A percentile compares a stretch with the other conserved stretches of the same genome.
Evolutionary conservation across 805 yeast species (phyloP).

Genomic region (Candida nonsorbophila): DNA sequence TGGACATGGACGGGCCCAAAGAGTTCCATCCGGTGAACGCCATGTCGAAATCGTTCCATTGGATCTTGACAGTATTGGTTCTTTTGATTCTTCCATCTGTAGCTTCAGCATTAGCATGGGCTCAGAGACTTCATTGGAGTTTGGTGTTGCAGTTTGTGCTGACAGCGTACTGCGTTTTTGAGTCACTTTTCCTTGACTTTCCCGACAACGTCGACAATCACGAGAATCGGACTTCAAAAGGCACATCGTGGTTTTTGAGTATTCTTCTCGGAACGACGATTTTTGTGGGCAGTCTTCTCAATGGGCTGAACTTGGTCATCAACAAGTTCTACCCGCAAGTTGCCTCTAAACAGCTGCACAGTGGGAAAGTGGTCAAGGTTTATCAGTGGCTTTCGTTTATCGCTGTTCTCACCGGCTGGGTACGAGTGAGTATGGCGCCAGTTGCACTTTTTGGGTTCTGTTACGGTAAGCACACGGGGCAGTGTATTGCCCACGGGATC

Average conservation of each 20-base stretch:
- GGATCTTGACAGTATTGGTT: conserved; percentile 48
- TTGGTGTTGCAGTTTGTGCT: conserved; percentile 42
- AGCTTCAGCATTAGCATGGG: conserved; percentile 50
- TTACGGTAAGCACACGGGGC: conserved; percentile 79
- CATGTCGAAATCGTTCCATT: conserved; percentile 56
- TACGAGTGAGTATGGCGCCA: conserved; percentile 74
- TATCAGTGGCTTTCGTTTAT: conserved; percentile 45
- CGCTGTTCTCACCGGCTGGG: conserved; percentile 62
- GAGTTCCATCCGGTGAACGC: conserved; percentile 45
- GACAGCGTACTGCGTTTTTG: conserved; percentile 49
- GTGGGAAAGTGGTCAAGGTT: conserved; percentile 2
- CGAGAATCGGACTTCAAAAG: conserved; percentile 63
- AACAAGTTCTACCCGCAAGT: conserved; percentile 29
- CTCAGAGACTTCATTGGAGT: conserved; percentile 43
- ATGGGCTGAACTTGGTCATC: conserved; percentile 44
- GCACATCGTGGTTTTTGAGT: conserved; percentile 61
- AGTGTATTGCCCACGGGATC: conserved; percentile 94
- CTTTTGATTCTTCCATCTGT: conserved; percentile 54
- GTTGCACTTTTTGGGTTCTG: conserved; percentile 86
- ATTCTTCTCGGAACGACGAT: conserved; percentile 43
- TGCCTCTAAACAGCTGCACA: conserved; percentile 13
- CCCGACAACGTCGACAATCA: conserved; percentile 57
- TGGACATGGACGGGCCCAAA: conserved; percentile 20
- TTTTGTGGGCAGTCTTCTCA: conserved; percentile 49
- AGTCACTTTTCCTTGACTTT: conserved; percentile 52